Conservation (phyloP, 2,329 filamentous ascomycete species). For the Sarocladiaceae sp. region DNA sequence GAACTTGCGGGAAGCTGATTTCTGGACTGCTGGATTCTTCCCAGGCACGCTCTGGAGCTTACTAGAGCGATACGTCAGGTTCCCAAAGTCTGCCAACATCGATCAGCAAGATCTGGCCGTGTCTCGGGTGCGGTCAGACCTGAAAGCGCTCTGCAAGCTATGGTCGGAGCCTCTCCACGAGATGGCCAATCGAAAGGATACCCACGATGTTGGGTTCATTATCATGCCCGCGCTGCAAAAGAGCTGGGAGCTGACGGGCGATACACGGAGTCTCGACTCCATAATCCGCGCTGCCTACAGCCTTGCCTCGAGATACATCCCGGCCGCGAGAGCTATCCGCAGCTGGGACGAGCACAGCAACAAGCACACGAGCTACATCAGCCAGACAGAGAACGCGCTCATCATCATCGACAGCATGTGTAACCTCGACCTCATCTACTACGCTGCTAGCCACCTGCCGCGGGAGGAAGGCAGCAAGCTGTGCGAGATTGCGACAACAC, state of each 20-base stretch:
- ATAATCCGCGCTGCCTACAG: conserved; percentile 37
- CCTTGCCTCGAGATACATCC: conserved; percentile 35
- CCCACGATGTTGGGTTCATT: conserved; percentile 50
- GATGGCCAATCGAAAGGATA: conserved; percentile 36
- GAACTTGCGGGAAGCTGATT: conserved; percentile 14
- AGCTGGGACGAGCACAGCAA: conserved; percentile 38
- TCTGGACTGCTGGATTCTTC: conserved; percentile 34
- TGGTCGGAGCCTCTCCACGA: conserved; percentile 31
- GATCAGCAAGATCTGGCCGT: conserved; percentile 13
- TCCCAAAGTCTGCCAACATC: conserved; percentile 18
- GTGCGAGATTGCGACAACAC: conserved; percentile 27
- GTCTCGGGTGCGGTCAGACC: conserved; percentile 10
- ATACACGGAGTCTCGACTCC: conserved; percentile 29
- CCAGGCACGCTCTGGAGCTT: conserved; percentile 29
- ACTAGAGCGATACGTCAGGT: conserved; percentile 25
- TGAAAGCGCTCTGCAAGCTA: conserved; percentile 18
- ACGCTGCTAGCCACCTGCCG: conserved; percentile 28
- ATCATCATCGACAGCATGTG: conserved; percentile 38
- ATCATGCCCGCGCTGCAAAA: conserved; percentile 42
- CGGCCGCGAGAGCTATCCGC: conserved; percentile 37
- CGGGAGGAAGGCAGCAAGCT: conserved; percentile 17
- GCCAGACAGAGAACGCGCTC: conserved; percentile 27
- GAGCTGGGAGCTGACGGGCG: conserved; percentile 39
- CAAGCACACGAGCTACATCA: conserved; percentile 23
- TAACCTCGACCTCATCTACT: conserved; percentile 33